Evolutionary conservation across 2,329 filamentous ascomycete genomes (phyloP), one percentile per base, ranked within the genome.

Genomic region (Parafenestella ontariensis): DNA sequence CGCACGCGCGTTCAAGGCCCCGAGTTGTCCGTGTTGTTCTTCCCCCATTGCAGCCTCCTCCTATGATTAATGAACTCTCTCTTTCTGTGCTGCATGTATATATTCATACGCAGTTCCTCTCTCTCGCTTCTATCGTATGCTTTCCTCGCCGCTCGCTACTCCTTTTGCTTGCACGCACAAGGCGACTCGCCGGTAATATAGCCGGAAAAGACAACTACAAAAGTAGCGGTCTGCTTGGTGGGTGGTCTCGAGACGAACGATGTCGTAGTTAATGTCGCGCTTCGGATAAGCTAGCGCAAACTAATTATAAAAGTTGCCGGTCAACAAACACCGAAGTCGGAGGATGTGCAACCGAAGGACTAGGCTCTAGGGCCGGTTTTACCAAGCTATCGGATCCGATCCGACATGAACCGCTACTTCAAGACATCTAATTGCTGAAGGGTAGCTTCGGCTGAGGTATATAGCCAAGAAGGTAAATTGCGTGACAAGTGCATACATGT

Each of bases 21-120:
- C 48, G 17, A 21, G 36, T 33, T 52, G n/a, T n/a, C n/a, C n/a
- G n/a, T n/a, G n/a, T n/a, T 47, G 48, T 41, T 59, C 60, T 55
- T 66, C 62, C 62, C 66, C 69, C 70, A 74, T 69, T 66, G 65
- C 66, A 64, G 58, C 65, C 56, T 68, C 65, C 71, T 66, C 61
- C 62, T 43, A 29, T 68, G 64, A 56, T 62, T 66, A 33, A 65
- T 42, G 58, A 65, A 69, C 54, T 65, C 61, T 52, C 58, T 56
- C 61, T 62, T 67, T 55, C 43, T 64, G 58, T 63, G 69, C 61
- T 61, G 65, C 69, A 72, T 73, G 65, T 71, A 69, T 58, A 34
- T 17, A 28, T 21, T 21, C 31, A n/a, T n/a, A n/a, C n/a, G n/a
- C n/a, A n/a, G n/a, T n/a, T n/a, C n/a, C n/a, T n/a, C n/a, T n/a